These are phyloP conservation scores for Stephanodiscus triporus DNA, from an alignment of 108 stramenopile genomes.

Conservation along the genomic window DNA sequence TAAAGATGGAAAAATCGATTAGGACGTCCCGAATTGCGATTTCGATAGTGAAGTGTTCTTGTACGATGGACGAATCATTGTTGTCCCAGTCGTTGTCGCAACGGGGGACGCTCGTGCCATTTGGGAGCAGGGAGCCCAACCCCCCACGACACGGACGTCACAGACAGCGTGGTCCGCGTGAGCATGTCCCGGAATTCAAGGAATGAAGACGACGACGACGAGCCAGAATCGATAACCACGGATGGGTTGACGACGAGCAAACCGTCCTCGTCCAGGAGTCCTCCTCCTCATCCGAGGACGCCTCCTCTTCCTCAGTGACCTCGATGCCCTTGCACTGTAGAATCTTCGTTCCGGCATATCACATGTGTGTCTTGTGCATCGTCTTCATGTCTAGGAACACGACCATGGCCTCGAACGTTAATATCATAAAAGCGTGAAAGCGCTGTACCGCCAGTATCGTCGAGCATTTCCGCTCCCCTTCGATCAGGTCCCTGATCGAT, in stretches of 20 bases:
- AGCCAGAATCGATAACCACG: constrained; percentile 3
- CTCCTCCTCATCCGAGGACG: constrained; percentile 44
- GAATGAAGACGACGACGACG: not conserved
- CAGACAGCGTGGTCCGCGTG: constrained; percentile 33
- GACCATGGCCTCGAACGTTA: constrained; percentile 91
- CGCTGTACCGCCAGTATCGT: constrained; percentile 94
- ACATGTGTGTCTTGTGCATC: constrained; percentile 89
- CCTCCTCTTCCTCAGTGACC: constrained; percentile 53
- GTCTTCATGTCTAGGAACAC: constrained; percentile 88
- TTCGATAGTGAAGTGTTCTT: constrained; percentile 41
- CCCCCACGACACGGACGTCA: constrained; percentile 34
- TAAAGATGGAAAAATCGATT: constrained; percentile 39
- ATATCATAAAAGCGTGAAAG: constrained; percentile 95
- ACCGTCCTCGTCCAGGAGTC: constrained; percentile 47
- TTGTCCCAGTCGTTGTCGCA: too few species aligned
- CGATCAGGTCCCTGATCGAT: too few species aligned
- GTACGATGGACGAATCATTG: constrained; percentile 23
- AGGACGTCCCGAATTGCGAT: constrained; percentile 38
- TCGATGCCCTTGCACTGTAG: constrained; percentile 81
- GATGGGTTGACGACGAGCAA: constrained; percentile 39
- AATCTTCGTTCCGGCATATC: constrained; percentile 97
- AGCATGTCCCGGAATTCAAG: constrained; percentile 14
- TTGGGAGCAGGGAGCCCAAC: constrained; percentile 42
- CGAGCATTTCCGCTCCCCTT: too few species aligned
- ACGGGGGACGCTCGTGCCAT: constrained; percentile 24